phyloP scores from a whole-genome alignment of 768 basidiomycete genomes.

The Sarcomyxa edulis region DNA sequence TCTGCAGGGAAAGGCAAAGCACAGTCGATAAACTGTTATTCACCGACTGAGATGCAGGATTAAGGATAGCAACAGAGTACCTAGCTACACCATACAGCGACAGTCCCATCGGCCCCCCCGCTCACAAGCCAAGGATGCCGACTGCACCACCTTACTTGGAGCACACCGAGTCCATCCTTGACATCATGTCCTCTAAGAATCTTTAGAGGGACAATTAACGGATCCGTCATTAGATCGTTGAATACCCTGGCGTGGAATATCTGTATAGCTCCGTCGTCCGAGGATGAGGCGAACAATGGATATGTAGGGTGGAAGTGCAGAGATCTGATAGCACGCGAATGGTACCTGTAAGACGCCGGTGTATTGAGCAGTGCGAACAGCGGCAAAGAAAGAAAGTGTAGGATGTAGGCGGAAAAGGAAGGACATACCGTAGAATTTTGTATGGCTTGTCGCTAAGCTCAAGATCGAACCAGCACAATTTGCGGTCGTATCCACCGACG shows the following conservation, averaged over 20 bases:
- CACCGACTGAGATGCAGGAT: no score
- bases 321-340: conserved; percentile 88
- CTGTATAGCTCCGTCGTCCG: conserved; percentile 96
- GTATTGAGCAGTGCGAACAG: conserved; percentile 6
- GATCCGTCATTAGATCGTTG: conserved; percentile 94
- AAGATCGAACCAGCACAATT: conserved; percentile 98
- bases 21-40: no score
- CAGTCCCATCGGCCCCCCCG: conserved; percentile 88
- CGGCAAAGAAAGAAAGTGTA: conserved; percentile 1
- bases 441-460: conserved; percentile 96
- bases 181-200: conserved; percentile 90
- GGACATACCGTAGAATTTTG: conserved; percentile 88
- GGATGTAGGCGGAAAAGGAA: conserved; percentile 7
- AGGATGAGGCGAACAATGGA: conserved; percentile 93
- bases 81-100: conserved; percentile 84
- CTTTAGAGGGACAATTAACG: conserved; percentile 95
- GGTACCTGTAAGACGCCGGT: conserved; percentile 56
- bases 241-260: conserved; percentile 95
- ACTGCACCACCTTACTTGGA: conserved; percentile 86
- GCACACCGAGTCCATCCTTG: conserved; percentile 82
- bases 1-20: no score
- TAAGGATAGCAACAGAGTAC: no score
- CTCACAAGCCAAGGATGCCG: conserved; percentile 91
- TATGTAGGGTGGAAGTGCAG: conserved; percentile 91
- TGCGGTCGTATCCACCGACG: conserved; percentile 95